Base-by-base conservation (phyloP, 176 grass and related monocot genomes). In the Musa beccarii region DNA sequence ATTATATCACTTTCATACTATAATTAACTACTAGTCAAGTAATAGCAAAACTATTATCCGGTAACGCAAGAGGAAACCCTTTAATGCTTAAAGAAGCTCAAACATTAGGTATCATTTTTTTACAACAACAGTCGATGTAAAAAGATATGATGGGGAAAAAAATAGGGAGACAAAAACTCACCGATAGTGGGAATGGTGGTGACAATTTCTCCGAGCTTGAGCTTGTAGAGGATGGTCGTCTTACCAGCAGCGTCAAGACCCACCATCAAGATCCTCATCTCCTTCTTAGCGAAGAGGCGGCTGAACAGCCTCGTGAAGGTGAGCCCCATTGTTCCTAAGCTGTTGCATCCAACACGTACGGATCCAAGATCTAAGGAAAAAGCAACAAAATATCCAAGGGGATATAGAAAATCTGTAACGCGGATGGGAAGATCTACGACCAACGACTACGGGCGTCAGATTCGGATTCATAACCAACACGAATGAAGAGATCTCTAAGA, bases 161-260 rank as follows among this genome's bases (percentile, higher is more conserved):
- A 34, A 34, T 34, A 34, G 29, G 29, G 29, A 34, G 29, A 34
- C 2, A 34, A 34, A 43, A 15, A 1, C 68, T 70, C 8, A 70
- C 68, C 68, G 49, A 70, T 70, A 70, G 68, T 70, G 3, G 68
- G 68, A 70, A 70, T 70, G 68, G 68, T 70, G 10, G 68, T 70
- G 34, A 70, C 68, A 16, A 70, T 70, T 11, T 70, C 68, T 51
- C 68, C 68, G 25, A 70, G 68, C 68, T 70, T 70, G 68, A 70
- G 68, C 68, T 70, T 70, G 49, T 70, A 70, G 16, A 70, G 68
- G 68, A 70, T 70, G 49, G 68, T 70, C 49, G 68, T 52, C 68
- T 70, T 70, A 70, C 68, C 68, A 70, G 68, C 49, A 3, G 68
- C 68, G 68, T 70, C 49, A 21, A 70, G 68, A 51, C 68, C 68